A percentile compares a stretch with the other conserved stretches of the same genome.
Conservation (phyloP, 2,329 filamentous ascomycete species). For the Scytalidium lignicola region DNA sequence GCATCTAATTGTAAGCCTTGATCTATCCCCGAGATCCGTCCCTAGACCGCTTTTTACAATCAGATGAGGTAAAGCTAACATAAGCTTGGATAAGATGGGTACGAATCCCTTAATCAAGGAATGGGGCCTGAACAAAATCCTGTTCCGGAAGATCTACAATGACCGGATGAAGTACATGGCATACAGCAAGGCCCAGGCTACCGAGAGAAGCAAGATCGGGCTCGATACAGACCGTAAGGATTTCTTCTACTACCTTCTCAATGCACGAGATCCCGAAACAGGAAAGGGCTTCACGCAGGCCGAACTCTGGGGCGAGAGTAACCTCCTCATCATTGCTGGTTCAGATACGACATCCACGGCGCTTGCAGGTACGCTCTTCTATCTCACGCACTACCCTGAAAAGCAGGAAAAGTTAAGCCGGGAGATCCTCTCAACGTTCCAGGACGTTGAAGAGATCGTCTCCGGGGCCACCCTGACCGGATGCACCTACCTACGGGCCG, state of each 20-base stretch:
- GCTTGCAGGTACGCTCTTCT: slow-evolving; percentile 33
- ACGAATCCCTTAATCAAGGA: slow-evolving; percentile 65
- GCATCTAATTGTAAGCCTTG: slow-evolving; percentile 54
- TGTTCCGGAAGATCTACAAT: slow-evolving; percentile 62
- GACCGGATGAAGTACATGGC: slow-evolving; percentile 66
- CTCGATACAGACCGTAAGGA: slow-evolving; percentile 58
- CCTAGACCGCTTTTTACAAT: too few species aligned
- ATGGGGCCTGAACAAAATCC: slow-evolving; percentile 60
- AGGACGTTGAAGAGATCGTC: slow-evolving; percentile 29
- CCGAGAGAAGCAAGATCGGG: slow-evolving; percentile 60
- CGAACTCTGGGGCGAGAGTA: slow-evolving; percentile 20
- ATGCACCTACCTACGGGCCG: slow-evolving; percentile 33
- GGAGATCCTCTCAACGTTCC: slow-evolving; percentile 18
- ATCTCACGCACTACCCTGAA: slow-evolving; percentile 30
- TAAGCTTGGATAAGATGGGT: slow-evolving; percentile 42
- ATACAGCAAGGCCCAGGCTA: slow-evolving; percentile 63
- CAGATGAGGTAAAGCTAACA: slow-evolving; percentile 1
- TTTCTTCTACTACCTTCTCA: slow-evolving; percentile 72
- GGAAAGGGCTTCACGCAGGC: slow-evolving; percentile 39
- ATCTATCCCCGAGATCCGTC: background rate
- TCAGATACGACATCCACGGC: slow-evolving; percentile 37
- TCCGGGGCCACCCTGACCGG: slow-evolving; percentile 17
- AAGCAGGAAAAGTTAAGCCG: slow-evolving; percentile 24
- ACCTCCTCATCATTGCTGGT: slow-evolving; percentile 24
- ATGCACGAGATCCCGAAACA: slow-evolving; percentile 66